Conservation (phyloP, 1,284 basidiomycete species). For the Fistulinella staudtii region DNA sequence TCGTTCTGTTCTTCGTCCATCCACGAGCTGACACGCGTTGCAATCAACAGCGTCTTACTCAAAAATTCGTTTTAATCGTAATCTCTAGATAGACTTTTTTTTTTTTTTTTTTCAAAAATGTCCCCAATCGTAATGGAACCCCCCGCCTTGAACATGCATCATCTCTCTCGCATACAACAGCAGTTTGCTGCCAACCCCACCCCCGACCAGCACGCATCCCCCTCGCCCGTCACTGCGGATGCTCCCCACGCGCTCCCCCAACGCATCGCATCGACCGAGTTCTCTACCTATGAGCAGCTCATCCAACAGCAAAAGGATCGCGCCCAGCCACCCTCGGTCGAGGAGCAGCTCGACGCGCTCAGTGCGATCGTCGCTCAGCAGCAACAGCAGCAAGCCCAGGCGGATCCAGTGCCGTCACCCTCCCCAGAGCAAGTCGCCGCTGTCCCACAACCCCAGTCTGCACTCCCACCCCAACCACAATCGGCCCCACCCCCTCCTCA, state of each 20-base stretch:
- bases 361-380: constrained; percentile 16
- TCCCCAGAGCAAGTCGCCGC: constrained; percentile 16
- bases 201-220: constrained; percentile 24
- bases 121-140: constrained; percentile 44
- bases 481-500: constrained; percentile 28
- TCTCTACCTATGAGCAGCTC: constrained; percentile 31
- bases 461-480: constrained; percentile 24
- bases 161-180: constrained; percentile 43
- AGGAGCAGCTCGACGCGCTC: constrained; percentile 13
- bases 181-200: constrained; percentile 28
- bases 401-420: constrained; percentile 15
- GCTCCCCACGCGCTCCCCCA: constrained; percentile 27
- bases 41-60: constrained; percentile 22
- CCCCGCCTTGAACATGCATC: constrained; percentile 44
- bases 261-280: constrained; percentile 26
- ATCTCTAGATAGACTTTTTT: constrained; percentile 30
- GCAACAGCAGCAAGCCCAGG: constrained; percentile 8
- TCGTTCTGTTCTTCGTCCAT: background rate
- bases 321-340: constrained; percentile 13
- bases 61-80: constrained; percentile 29
- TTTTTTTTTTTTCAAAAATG: too few relatives aligned
- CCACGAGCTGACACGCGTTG: constrained; percentile 7
- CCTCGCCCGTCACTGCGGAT: constrained; percentile 32
- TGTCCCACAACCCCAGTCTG: constrained; percentile 19
- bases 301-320: constrained; percentile 30